Evolutionary conservation across 2,329 filamentous ascomycete species (phyloP).

Genomic region (Trichophyton benhamiae): DNA sequence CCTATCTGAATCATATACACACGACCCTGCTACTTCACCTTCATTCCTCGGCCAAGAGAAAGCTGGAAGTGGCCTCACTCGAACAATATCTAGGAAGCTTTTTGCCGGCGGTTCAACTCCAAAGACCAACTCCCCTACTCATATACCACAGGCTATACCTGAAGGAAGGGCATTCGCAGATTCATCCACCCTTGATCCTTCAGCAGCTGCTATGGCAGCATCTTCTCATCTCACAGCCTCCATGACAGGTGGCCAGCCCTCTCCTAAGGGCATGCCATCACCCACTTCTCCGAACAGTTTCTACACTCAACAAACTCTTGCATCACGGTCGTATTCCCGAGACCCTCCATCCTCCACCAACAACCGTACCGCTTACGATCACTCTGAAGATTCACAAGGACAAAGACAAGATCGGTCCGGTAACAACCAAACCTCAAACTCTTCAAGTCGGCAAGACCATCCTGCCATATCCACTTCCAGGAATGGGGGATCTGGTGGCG

Average conservation of each 20-base stretch:
- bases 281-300: slow-evolving; percentile 33
- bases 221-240: slow-evolving; percentile 49
- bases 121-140: slow-evolving; percentile 65
- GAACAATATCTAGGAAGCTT: slow-evolving; percentile 65
- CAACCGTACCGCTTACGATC: slow-evolving; percentile 26
- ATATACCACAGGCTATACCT: slow-evolving; percentile 52
- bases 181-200: slow-evolving; percentile 49
- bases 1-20: slow-evolving; percentile 21
- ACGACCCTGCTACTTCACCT: slow-evolving; percentile 31
- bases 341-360: slow-evolving; percentile 17
- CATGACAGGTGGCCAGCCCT: slow-evolving; percentile 51
- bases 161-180: slow-evolving; percentile 49
- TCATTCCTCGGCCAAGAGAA: slow-evolving; percentile 26
- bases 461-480: slow-evolving; percentile 15
- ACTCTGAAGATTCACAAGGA: slow-evolving; percentile 26
- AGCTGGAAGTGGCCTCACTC: slow-evolving; percentile 46
- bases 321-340: slow-evolving; percentile 33
- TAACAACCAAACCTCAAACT: slow-evolving; percentile 19
- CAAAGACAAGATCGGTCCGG: slow-evolving; percentile 22
- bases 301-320: slow-evolving; percentile 32
- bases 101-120: slow-evolving; percentile 55
- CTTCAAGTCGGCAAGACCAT: slow-evolving; percentile 21
- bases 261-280: slow-evolving; percentile 36
- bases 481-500: slow-evolving; percentile 15
- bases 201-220: slow-evolving; percentile 55